Conservation (phyloP, 192 early-diverging fungal genomes). For the Backusella circina region DNA sequence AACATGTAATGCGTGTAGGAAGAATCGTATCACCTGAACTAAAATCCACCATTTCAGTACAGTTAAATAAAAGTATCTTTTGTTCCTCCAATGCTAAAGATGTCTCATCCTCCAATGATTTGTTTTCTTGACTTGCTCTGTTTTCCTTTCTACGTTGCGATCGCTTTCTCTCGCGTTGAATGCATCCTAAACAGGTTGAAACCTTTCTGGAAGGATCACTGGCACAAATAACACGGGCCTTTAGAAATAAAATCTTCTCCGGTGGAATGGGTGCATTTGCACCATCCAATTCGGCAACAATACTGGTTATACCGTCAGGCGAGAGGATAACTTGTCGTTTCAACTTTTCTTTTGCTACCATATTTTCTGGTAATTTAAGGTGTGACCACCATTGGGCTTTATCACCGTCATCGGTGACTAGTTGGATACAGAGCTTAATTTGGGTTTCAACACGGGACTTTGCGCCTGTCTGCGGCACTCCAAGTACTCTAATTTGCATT, state of each 20-base stretch:
- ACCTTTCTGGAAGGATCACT: conserved; percentile 77
- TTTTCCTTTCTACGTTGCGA: conserved; percentile 58
- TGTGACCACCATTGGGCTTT: conserved; percentile 81
- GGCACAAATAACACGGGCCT: conserved; percentile 83
- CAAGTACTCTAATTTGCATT: conserved; percentile 34
- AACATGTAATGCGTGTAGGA: conserved; percentile 96
- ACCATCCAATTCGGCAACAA: conserved; percentile 23
- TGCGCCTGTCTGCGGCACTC: conserved; percentile 55
- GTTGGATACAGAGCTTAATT: conserved; percentile 86
- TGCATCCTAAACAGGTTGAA: conserved; percentile 76
- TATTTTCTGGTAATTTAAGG: conserved; percentile 79
- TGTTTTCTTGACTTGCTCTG: conserved; percentile 27
- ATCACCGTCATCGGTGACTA: conserved; percentile 71
- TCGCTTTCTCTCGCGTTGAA: conserved; percentile 77
- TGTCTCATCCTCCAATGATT: conserved; percentile 50
- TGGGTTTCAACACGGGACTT: conserved; percentile 95
- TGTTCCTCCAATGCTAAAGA: conserved; percentile 69
- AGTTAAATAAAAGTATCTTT: conserved; percentile 89
- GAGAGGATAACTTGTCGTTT: conserved; percentile 25
- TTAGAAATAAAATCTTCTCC: conserved; percentile 57
- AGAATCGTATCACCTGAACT: conserved; percentile 85
- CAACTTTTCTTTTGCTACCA: conserved; percentile 80
- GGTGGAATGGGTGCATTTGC: conserved; percentile 10
- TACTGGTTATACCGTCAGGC: conserved; percentile 13
- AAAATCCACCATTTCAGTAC: conserved; percentile 83